phyloP scores from a whole-genome alignment of 2,329 filamentous ascomycete species.

The Chaetomium sp. region DNA sequence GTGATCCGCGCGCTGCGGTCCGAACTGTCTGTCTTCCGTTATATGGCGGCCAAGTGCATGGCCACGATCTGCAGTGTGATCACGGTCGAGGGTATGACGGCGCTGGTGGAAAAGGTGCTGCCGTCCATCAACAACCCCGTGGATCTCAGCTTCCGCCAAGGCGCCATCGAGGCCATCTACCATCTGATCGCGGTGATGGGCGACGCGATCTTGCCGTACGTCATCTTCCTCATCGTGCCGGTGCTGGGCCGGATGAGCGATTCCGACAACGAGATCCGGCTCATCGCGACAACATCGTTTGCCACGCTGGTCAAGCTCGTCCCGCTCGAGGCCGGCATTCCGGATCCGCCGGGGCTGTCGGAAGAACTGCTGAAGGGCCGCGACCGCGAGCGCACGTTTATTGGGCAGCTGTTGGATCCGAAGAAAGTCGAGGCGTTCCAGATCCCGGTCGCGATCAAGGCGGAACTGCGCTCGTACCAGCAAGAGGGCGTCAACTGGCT shows the following conservation, averaged over 20 bases:
- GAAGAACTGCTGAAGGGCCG: conserved; percentile 81
- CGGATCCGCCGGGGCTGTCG: conserved; percentile 88
- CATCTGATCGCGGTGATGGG: conserved; percentile 98
- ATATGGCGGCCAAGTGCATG: conserved; percentile 94
- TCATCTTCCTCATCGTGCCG: conserved; percentile 97
- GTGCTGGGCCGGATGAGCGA: conserved; percentile 98
- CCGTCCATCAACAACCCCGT: conserved; percentile 87
- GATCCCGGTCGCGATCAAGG: conserved; percentile 95
- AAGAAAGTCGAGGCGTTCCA: conserved; percentile 94
- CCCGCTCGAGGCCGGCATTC: conserved; percentile 92
- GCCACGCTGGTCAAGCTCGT: conserved; percentile 96
- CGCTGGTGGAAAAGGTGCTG: conserved; percentile 85
- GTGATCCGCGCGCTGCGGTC: conserved; percentile 85
- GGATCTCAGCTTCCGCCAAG: conserved; percentile 84
- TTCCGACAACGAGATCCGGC: conserved; percentile 88
- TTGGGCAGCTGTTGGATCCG: conserved; percentile 88
- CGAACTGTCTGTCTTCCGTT: conserved; percentile 83
- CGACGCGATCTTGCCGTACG: conserved; percentile 89
- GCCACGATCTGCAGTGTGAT: conserved; percentile 97
- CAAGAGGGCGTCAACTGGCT: conserved; percentile 99
- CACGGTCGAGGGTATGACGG: conserved; percentile 90
- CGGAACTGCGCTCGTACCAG: conserved; percentile 91
- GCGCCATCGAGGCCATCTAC: conserved; percentile 90
- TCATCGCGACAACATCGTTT: conserved; percentile 94
- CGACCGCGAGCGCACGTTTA: conserved; percentile 92